phyloP scores from a whole-genome alignment of 1,284 basidiomycete genomes.

The Pholiota adiposa region DNA sequence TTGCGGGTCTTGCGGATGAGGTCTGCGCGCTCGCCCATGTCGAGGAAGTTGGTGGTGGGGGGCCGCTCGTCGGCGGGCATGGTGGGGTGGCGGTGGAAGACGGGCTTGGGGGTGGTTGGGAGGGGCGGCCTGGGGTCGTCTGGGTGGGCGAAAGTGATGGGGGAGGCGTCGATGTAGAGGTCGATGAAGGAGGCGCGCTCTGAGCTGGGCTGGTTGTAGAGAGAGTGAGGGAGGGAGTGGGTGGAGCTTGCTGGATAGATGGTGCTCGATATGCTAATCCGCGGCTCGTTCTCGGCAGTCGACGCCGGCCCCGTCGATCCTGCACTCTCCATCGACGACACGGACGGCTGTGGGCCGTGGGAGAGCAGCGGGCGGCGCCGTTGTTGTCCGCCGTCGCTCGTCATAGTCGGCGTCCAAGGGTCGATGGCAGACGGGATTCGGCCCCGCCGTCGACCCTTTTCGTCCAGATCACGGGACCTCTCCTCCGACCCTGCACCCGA shows the following conservation, averaged over 20 bases:
- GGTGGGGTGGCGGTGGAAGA: slow-evolving; percentile 27
- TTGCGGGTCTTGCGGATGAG: slow-evolving; percentile 77
- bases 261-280: slow-evolving; percentile 51
- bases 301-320: slow-evolving; percentile 38
- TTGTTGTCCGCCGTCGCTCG: slow-evolving; percentile 6
- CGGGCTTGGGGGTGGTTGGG: slow-evolving; percentile 40
- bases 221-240: slow-evolving; percentile 36
- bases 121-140: slow-evolving; percentile 42
- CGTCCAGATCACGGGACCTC: background rate
- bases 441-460: background rate
- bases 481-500: background rate
- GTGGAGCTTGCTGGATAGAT: slow-evolving; percentile 40
- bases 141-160: slow-evolving; percentile 18
- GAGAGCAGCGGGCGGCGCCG: slow-evolving; percentile 40
- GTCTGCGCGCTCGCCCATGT: slow-evolving; percentile 69
- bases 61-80: slow-evolving; percentile 34
- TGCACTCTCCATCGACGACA: slow-evolving; percentile 34
- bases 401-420: background rate
- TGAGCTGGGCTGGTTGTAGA: slow-evolving; percentile 31
- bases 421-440: slow-evolving; percentile 1
- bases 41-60: slow-evolving; percentile 70
- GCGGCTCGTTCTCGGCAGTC: slow-evolving; percentile 36
- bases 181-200: slow-evolving; percentile 61
- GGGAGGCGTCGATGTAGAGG: slow-evolving; percentile 34
- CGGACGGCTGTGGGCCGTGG: slow-evolving; percentile 31